Conservation (phyloP, 495 filamentous ascomycete species). For the Aspergillus sclerotiicarbonarius region DNA sequence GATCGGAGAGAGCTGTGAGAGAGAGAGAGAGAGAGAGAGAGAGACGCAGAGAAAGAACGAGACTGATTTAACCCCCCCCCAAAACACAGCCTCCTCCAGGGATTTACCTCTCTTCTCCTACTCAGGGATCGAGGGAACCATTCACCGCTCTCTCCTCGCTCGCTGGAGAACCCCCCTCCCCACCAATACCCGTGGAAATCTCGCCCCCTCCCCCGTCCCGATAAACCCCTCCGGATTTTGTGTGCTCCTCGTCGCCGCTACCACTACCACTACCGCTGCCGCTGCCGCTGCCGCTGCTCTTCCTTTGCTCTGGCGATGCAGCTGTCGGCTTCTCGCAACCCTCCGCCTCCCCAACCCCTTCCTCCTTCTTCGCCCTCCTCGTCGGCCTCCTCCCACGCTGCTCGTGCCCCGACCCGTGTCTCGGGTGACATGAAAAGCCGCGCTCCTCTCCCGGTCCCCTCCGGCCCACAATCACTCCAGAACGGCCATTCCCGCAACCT, state of each 20-base stretch:
- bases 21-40: too few relatives aligned
- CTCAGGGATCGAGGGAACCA: too few relatives aligned
- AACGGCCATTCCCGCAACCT: conserved; percentile 49
- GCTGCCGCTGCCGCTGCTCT: conserved; percentile 12
- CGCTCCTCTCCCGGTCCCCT: conserved; percentile 40
- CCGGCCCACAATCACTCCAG: conserved; percentile 34
- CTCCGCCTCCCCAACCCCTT: conserved; percentile 9
- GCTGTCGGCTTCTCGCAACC: conserved; percentile 23
- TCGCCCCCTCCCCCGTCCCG: conserved; percentile 18
- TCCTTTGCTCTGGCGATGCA: conserved; percentile 25
- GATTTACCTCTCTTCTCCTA: too few relatives aligned
- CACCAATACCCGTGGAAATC: too few relatives aligned
- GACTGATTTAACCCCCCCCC: too few relatives aligned
- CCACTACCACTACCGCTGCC: neutral
- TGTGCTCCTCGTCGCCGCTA: conserved; percentile 1
- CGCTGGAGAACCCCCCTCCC: too few relatives aligned
- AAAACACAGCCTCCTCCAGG: too few relatives aligned
- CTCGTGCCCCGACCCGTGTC: conserved; percentile 22
- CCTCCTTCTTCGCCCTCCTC: conserved; percentile 11
- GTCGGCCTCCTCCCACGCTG: conserved; percentile 18
- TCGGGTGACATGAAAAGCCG: conserved; percentile 45
- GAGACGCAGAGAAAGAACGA: too few relatives aligned
- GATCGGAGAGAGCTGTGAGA: too few relatives aligned
- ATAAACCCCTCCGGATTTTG: conserved; percentile 35
- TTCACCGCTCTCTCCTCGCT: too few relatives aligned